Percentiles rank a stretch among this genome's conserved stretches.
phyloP scores from a whole-genome alignment of 192 early-diverging fungal genomes.

The Coemansia sp. region DNA sequence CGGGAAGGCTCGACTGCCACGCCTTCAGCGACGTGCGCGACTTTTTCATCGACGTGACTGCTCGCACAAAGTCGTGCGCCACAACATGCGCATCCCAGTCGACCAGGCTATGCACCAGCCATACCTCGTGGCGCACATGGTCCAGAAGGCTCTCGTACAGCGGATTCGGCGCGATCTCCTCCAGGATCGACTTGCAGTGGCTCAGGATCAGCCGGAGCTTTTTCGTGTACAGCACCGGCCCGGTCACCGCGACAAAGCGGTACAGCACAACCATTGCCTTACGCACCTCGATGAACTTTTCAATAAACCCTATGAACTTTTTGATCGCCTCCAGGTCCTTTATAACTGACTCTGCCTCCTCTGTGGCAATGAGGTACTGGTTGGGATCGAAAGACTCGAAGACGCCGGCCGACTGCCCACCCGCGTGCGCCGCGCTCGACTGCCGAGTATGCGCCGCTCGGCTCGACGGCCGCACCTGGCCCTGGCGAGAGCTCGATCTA shows the following conservation, averaged over 20 bases:
- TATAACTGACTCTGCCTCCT: conserved; percentile 33
- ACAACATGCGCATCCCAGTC: conserved; percentile 41
- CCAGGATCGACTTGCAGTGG: conserved; percentile 24
- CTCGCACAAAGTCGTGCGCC: conserved; percentile 36
- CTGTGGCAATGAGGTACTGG: conserved; percentile 24
- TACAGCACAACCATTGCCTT: conserved; percentile 51
- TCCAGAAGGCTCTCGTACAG: conserved; percentile 33
- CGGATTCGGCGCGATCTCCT: conserved; percentile 24
- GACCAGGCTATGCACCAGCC: conserved; percentile 35
- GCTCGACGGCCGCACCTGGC: neutral
- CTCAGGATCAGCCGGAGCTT: conserved; percentile 35
- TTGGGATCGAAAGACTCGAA: conserved; percentile 39
- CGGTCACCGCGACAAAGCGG: conserved; percentile 44
- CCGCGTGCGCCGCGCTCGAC: neutral
- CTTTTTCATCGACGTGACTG: conserved; percentile 38
- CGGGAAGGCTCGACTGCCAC: conserved; percentile 30
- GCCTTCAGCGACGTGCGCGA: conserved; percentile 24
- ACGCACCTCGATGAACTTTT: conserved; percentile 47
- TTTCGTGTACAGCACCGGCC: conserved; percentile 38
- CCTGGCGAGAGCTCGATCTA: neutral
- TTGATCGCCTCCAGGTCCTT: conserved; percentile 35
- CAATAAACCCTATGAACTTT: conserved; percentile 38
- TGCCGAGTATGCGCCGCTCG: neutral
- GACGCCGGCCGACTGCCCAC: neutral
- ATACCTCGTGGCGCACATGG: conserved; percentile 34